These are phyloP conservation scores for Nicotiana tabacum DNA, from an alignment of 257 asterid species.

Conservation along the genomic window DNA sequence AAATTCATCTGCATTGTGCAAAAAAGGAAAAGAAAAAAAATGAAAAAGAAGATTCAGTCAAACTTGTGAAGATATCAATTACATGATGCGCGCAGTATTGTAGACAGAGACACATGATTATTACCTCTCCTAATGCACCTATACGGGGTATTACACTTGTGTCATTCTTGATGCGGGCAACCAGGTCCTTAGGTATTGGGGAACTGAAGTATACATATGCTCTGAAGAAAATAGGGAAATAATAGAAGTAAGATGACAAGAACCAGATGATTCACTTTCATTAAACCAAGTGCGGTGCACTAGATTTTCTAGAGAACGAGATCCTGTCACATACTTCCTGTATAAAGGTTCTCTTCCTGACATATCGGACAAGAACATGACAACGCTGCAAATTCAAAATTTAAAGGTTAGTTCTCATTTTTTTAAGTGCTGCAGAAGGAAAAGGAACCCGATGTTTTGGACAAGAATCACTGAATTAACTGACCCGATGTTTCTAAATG, in stretches of 20 bases:
- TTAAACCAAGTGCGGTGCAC: background rate
- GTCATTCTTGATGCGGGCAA: conserved; percentile 83
- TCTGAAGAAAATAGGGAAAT: conserved; percentile 35
- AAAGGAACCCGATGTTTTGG: background rate
- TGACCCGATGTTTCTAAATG: background rate
- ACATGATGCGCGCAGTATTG: background rate
- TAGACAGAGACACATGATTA: conserved; percentile 15
- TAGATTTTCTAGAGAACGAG: background rate
- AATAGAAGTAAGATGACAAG: background rate
- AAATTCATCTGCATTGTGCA: conserved; percentile 73
- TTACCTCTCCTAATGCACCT: conserved; percentile 93
- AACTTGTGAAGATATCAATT: conserved; percentile 1
- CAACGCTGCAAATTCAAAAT: conserved; percentile 54
- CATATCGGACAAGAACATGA: conserved; percentile 98
- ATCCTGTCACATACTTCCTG: conserved; percentile 54
- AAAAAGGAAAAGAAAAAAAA: conserved; percentile 11
- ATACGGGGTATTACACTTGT: conserved; percentile 91
- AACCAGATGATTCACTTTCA: conserved; percentile 17
- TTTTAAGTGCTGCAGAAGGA: background rate
- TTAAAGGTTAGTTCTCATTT: conserved; percentile 33
- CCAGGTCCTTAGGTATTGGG: conserved; percentile 70
- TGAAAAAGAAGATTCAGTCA: background rate
- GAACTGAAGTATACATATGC: conserved; percentile 90
- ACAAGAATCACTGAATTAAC: background rate
- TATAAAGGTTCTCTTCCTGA: conserved; percentile 99